These are phyloP conservation scores for Chlorella sorokiniana DNA, from an alignment of 139 green algal species.

Conservation along the genomic window DNA sequence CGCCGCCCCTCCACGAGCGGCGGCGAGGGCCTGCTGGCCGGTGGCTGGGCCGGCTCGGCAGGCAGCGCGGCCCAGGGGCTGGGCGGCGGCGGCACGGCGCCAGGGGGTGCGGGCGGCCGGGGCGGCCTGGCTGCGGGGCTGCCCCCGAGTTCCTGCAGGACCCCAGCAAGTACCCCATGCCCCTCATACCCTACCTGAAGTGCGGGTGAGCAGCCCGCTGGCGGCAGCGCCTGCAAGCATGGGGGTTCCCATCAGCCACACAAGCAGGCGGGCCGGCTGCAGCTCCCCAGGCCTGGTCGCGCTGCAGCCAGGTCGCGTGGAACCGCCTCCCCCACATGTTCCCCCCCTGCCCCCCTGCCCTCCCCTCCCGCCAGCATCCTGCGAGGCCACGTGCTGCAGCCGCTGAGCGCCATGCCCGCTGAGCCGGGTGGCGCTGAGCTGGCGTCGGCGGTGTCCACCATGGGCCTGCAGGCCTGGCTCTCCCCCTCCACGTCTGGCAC, in stretches of 20 bases:
- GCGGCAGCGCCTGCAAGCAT: neutral
- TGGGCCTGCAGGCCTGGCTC: slow-evolving; percentile 52
- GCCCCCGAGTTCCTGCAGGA: slow-evolving; percentile 11
- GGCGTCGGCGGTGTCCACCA: neutral
- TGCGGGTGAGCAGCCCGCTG: slow-evolving; percentile 16
- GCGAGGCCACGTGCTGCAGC: slow-evolving; percentile 21
- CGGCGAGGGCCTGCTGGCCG: neutral
- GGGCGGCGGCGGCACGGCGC: neutral
- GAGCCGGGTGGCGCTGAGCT: slow-evolving; percentile 30
- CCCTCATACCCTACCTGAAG: slow-evolving; percentile 43
- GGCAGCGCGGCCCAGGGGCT: neutral
- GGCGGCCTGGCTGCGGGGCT: neutral
- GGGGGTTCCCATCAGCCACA: neutral
- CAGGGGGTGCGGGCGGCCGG: neutral
- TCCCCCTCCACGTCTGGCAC: slow-evolving; percentile 60
- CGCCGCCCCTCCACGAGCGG: neutral
- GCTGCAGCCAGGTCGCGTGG: too few species aligned
- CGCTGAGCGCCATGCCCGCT: slow-evolving; percentile 15
- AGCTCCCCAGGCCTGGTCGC: too few species aligned
- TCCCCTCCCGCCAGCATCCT: neutral
- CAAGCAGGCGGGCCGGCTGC: too few species aligned
- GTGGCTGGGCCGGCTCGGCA: neutral
- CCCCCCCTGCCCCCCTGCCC: neutral
- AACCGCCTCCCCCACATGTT: too few species aligned
- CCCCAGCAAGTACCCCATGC: slow-evolving; percentile 36